Percentiles rank a stretch among this genome's conserved stretches.
Evolutionary conservation across 352 stramenopile species (phyloP).

Genomic region (Plasmopara halstedii): DNA sequence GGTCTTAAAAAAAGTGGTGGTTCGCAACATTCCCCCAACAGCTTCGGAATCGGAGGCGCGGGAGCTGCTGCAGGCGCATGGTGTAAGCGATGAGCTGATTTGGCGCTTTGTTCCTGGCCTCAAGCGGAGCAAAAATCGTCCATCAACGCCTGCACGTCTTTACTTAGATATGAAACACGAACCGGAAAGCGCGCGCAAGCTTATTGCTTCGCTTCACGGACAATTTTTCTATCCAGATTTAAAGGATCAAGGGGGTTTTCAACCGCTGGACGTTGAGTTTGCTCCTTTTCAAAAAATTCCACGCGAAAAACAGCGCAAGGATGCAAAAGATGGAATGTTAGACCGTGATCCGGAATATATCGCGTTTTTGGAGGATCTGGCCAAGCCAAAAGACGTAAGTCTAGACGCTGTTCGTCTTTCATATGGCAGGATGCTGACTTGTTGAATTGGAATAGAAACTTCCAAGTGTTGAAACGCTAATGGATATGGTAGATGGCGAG

Average conservation of each 20-base stretch:
- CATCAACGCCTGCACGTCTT: slow-evolving; percentile 35
- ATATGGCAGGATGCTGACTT: background rate
- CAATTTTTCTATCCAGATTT: slow-evolving; percentile 23
- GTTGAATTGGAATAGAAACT: slow-evolving; percentile 45
- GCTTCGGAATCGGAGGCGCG: slow-evolving; percentile 31
- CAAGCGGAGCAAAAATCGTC: slow-evolving; percentile 47
- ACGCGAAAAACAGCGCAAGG: slow-evolving; percentile 71
- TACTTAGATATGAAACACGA: slow-evolving; percentile 76
- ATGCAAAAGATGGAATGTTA: slow-evolving; percentile 68
- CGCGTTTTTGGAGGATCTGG: slow-evolving; percentile 63
- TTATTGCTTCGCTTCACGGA: slow-evolving; percentile 51
- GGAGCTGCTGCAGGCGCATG: slow-evolving; percentile 29
- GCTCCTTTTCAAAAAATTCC: slow-evolving; percentile 76
- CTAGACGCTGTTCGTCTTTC: background rate
- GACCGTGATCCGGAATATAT: slow-evolving; percentile 66
- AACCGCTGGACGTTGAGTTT: slow-evolving; percentile 53
- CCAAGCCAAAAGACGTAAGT: slow-evolving; percentile 56
- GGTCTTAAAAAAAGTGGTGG: slow-evolving; percentile 55
- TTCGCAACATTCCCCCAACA: slow-evolving; percentile 56
- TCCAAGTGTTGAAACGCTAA: slow-evolving; percentile 50
- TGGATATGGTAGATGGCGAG: slow-evolving; percentile 45
- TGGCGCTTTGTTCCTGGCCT: slow-evolving; percentile 64
- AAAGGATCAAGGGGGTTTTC: slow-evolving; percentile 26
- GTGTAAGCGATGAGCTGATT: slow-evolving; percentile 28
- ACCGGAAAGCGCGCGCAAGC: slow-evolving; percentile 30